Evolutionary conservation across 2,329 filamentous ascomycete species (phyloP).

Genomic region (Xylariaceae sp.): DNA sequence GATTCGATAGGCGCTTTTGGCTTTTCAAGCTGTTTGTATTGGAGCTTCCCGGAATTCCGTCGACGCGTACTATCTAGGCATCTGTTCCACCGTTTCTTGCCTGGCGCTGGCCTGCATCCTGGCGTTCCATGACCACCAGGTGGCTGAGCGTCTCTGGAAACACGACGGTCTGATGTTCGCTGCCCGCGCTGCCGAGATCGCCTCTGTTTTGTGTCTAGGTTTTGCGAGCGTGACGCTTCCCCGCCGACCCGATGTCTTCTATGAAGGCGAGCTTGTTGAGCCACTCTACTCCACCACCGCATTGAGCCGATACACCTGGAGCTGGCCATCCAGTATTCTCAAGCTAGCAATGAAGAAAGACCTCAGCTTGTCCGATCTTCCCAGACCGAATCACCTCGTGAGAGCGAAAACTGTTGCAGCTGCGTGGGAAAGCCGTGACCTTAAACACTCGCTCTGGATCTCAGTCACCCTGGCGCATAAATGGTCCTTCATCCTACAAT

Average conservation of each 20-base stretch:
- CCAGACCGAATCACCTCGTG: slow-evolving; percentile 54
- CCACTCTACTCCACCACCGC: slow-evolving; percentile 57
- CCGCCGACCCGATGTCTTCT: slow-evolving; percentile 63
- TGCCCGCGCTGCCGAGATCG: slow-evolving; percentile 48
- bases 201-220: slow-evolving; percentile 42
- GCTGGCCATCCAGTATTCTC: slow-evolving; percentile 58
- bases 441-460: slow-evolving; percentile 53
- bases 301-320: slow-evolving; percentile 59
- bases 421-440: slow-evolving; percentile 47
- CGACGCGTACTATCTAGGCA: slow-evolving; percentile 50
- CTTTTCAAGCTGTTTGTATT: slow-evolving; percentile 50
- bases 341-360: slow-evolving; percentile 49
- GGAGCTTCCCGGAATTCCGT: slow-evolving; percentile 48
- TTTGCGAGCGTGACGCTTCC: slow-evolving; percentile 54
- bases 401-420: slow-evolving; percentile 48
- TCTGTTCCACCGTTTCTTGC: slow-evolving; percentile 48
- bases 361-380: slow-evolving; percentile 60
- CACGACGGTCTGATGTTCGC: slow-evolving; percentile 36
- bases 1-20: slow-evolving; percentile 44
- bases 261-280: slow-evolving; percentile 58
- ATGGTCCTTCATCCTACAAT: slow-evolving; percentile 54
- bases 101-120: slow-evolving; percentile 42
- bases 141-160: slow-evolving; percentile 36
- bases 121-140: slow-evolving; percentile 42
- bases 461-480: slow-evolving; percentile 57